Evolutionary conservation across 2,329 filamentous ascomycete genomes (phyloP).

Genomic region (Sporothrix globosa): DNA sequence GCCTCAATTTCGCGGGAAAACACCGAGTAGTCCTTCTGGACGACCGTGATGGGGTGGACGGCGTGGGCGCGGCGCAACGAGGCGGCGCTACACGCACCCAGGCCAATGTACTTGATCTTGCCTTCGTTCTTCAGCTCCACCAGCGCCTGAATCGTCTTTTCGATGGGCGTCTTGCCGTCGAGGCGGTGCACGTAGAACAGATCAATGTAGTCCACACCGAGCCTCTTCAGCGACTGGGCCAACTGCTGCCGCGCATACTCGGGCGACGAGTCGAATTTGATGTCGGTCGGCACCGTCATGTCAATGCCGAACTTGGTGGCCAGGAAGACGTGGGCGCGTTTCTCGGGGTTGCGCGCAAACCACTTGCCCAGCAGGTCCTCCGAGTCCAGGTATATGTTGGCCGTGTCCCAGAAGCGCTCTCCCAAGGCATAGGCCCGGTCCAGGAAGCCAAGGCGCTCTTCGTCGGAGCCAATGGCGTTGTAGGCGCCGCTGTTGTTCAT

Average conservation of each 20-base stretch:
- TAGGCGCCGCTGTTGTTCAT: constrained; percentile 46
- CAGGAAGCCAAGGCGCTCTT: constrained; percentile 47
- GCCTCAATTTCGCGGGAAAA: constrained; percentile 64
- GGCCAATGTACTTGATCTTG: constrained; percentile 60
- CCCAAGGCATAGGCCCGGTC: constrained; percentile 50
- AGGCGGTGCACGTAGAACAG: constrained; percentile 58
- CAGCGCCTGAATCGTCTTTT: constrained; percentile 53
- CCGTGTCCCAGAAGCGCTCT: constrained; percentile 50
- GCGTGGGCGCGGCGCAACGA: constrained; percentile 57
- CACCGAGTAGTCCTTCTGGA: constrained; percentile 47
- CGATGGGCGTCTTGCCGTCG: constrained; percentile 51
- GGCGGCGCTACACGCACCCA: constrained; percentile 55
- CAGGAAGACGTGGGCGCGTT: constrained; percentile 50
- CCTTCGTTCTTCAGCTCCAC: constrained; percentile 53
- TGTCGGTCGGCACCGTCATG: not conserved
- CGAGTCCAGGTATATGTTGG: constrained; percentile 50
- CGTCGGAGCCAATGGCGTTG: constrained; percentile 40
- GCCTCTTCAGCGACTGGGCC: constrained; percentile 47
- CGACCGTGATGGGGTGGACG: constrained; percentile 54
- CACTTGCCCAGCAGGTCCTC: constrained; percentile 52
- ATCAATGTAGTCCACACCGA: constrained; percentile 59
- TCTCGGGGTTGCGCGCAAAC: constrained; percentile 47
- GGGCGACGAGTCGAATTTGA: constrained; percentile 42
- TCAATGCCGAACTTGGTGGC: constrained; percentile 37
- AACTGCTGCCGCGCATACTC: constrained; percentile 39